phyloP scores from a whole-genome alignment of 2,329 filamentous ascomycete genomes.

The Fusarium protoensiforme region DNA sequence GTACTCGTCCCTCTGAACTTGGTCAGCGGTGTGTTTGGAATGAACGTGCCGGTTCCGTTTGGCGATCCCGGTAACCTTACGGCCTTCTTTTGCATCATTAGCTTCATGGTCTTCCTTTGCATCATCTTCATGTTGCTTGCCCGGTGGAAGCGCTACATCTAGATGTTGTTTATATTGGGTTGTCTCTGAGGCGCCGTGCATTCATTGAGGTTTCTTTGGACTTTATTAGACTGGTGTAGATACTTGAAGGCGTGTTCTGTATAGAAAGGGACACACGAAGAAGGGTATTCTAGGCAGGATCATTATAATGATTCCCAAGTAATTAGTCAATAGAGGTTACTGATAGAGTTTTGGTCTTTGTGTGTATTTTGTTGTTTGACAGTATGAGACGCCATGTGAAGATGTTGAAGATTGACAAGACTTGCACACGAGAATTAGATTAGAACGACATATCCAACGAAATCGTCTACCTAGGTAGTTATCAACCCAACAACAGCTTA shows the following conservation, averaged over 20 bases:
- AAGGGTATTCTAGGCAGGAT: constrained; percentile 6
- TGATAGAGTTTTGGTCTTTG: not conserved
- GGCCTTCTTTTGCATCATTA: constrained; percentile 34
- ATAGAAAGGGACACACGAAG: constrained; percentile 11
- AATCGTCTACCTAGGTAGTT: not conserved
- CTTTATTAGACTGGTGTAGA: constrained; percentile 31
- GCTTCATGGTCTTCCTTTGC: constrained; percentile 64
- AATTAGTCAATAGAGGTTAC: constrained; percentile 16
- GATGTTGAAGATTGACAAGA: not conserved
- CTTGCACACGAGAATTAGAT: not conserved
- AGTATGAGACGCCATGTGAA: not conserved
- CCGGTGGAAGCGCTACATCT: constrained; percentile 60
- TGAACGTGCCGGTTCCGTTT: constrained; percentile 85
- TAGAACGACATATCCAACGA: not conserved
- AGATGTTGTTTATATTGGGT: constrained; percentile 14
- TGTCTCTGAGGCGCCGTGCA: not conserved
- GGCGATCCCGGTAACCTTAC: constrained; percentile 62
- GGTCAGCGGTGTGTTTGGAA: constrained; percentile 86
- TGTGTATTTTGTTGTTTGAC: constrained; percentile 1
- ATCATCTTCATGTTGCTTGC: constrained; percentile 59
- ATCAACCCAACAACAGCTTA: not conserved
- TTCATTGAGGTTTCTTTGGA: constrained; percentile 18
- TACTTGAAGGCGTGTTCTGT: constrained; percentile 19
- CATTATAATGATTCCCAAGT: constrained; percentile 13
- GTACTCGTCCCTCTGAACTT: constrained; percentile 97